Base-by-base conservation (phyloP, 345 rosid genomes). In the Bruguiera sexangula region DNA sequence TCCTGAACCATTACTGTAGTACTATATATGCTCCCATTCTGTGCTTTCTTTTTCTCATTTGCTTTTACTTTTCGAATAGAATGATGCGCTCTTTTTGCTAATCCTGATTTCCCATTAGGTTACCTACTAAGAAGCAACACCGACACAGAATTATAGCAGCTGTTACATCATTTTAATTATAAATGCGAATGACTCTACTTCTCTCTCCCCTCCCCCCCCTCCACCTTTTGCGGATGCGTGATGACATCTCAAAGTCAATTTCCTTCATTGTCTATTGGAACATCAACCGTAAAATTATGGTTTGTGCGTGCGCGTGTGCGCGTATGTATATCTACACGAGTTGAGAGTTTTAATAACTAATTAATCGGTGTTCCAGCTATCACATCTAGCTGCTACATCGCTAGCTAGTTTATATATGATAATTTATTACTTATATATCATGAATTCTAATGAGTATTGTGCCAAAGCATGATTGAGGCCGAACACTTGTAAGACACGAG, bases 71-170 rank as follows among this genome's bases (percentile, higher is more conserved):
- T 67, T 67, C 32, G 37, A 48, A 16, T 29, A 6, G 57, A 8
- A 65, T 65, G 13, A 65, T 43, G 30, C 22, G 70, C 62, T 39
- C 4, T 54, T 55, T 67, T 53, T 22, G 37, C 69, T 55, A 36
- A 21, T 36, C 62, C 37, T 24, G 20, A 67, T 8, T 36, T 55
- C 63, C 69, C 10, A 56, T 26, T 30, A 37, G 37, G 52, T 19
- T 22, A 7, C 52, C 6, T 34, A 34, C 37, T 34, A 34, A 34
- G 9, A 6, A 34, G 10, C 6, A 34, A 34, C 37, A 67, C 34
- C 62, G 4, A 22, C 21, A 51, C 6, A 34, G 9, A 16, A 34
- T 46, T 18, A 24, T 6, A 64, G 10, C 36, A 20, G 11, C 31
- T 27, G 56, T 68, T 27, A 26, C 71, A 27, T 68, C 61, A 29